These are phyloP conservation scores for Rhypophila decipiens DNA, from an alignment of 495 filamentous ascomycete species.

Conservation along the genomic window DNA sequence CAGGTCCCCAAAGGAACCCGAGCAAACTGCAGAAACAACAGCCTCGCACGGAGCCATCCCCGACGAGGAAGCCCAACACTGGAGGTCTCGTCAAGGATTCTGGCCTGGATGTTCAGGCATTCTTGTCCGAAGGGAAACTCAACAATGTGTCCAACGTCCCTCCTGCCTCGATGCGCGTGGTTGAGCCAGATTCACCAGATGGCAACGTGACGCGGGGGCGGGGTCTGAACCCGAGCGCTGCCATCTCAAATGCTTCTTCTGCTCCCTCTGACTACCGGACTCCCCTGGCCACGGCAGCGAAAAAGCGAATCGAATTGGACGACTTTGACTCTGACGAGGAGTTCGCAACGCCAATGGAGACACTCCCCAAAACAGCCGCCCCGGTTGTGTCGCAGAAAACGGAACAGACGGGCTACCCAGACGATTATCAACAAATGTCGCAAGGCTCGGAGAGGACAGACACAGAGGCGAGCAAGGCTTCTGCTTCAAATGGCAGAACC, in stretches of 20 bases:
- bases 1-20: slow-evolving; percentile 47
- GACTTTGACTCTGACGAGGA: slow-evolving; percentile 46
- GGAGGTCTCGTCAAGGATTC: slow-evolving; percentile 14
- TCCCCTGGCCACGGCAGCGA: slow-evolving; percentile 46
- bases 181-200: slow-evolving; percentile 48
- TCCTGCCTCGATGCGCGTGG: slow-evolving; percentile 54
- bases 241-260: slow-evolving; percentile 19
- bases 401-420: slow-evolving; percentile 27
- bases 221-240: slow-evolving; percentile 7
- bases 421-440: slow-evolving; percentile 22
- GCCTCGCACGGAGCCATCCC: slow-evolving; percentile 47
- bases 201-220: slow-evolving; percentile 12
- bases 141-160: slow-evolving; percentile 39
- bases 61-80: slow-evolving; percentile 36
- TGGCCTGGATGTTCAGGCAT: slow-evolving; percentile 23
- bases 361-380: slow-evolving; percentile 18
- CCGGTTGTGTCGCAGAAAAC: slow-evolving; percentile 3
- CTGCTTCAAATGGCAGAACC: slow-evolving; percentile 1
- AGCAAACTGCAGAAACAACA: slow-evolving; percentile 73
- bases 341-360: slow-evolving; percentile 11
- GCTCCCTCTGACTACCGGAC: slow-evolving; percentile 46
- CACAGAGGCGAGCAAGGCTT: slow-evolving; percentile 16
- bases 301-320: slow-evolving; percentile 41
- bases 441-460: slow-evolving; percentile 18
- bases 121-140: slow-evolving; percentile 32